phyloP scores from a whole-genome alignment of 345 rosid genomes.

The Corymbia maculata region DNA sequence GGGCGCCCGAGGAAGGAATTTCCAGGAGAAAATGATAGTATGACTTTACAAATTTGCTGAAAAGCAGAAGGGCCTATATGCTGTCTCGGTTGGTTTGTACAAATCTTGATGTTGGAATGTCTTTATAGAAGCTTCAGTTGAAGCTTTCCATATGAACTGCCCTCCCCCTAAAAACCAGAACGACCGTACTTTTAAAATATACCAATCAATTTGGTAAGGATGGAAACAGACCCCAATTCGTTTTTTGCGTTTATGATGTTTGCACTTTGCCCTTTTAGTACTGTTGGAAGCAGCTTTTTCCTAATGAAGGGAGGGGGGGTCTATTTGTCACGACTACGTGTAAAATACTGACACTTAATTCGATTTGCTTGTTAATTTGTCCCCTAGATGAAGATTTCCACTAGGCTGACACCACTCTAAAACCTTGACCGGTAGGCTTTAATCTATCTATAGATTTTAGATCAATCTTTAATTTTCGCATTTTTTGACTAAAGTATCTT shows the following conservation, averaged over 20 bases:
- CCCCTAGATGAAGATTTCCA: slow-evolving; percentile 23
- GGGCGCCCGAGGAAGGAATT: background rate
- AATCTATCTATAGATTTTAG: background rate
- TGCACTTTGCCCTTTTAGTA: background rate
- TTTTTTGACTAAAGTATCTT: background rate
- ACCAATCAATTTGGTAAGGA: background rate
- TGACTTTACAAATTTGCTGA: background rate
- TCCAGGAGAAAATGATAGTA: background rate
- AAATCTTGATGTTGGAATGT: background rate
- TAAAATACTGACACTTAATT: background rate
- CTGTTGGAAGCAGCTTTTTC: background rate
- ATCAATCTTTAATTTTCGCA: background rate
- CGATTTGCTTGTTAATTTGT: slow-evolving; percentile 5
- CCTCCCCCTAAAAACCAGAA: background rate
- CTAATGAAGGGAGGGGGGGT: background rate
- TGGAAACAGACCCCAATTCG: background rate
- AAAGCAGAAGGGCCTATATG: background rate
- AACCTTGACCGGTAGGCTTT: slow-evolving; percentile 8
- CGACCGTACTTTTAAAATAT: background rate
- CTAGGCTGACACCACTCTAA: background rate
- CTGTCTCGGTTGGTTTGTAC: background rate
- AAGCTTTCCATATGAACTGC: background rate
- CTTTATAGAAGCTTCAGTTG: background rate
- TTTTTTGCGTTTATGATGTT: background rate
- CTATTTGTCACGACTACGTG: background rate